Percentiles rank a stretch among this genome's conserved stretches.
Conservation (phyloP, 306 rosid genomes). For the Casuarina glauca region DNA sequence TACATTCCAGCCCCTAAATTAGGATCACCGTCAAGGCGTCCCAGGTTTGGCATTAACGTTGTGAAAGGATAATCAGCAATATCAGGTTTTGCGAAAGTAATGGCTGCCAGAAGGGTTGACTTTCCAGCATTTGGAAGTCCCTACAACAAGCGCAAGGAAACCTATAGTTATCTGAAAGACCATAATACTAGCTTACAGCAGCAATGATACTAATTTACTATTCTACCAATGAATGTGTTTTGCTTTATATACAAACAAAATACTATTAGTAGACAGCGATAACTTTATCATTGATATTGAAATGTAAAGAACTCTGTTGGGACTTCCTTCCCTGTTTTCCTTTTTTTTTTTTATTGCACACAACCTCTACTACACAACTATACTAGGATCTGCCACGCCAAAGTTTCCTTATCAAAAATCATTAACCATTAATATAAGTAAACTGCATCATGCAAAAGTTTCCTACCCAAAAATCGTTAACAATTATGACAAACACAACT, state of each 20-base stretch:
- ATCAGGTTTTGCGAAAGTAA: constrained; percentile 93
- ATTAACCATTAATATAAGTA: not conserved
- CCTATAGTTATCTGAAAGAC: constrained; percentile 25
- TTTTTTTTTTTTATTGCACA: not conserved
- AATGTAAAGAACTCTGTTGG: not conserved
- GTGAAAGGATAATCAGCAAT: constrained; percentile 97
- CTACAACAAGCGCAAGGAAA: constrained; percentile 43
- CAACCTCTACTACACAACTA: not conserved
- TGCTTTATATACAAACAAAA: not conserved
- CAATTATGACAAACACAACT: not conserved
- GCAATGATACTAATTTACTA: not conserved
- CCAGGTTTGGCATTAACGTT: constrained; percentile 96
- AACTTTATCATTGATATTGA: not conserved
- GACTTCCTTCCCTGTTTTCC: not conserved
- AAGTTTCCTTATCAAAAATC: not conserved
- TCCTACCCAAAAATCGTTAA: not conserved
- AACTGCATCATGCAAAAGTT: not conserved
- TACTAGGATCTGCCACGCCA: not conserved
- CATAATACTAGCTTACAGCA: not conserved
- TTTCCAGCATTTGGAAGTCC: constrained; percentile 99
- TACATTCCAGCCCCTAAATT: constrained; percentile 91
- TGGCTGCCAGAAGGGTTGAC: constrained; percentile 90
- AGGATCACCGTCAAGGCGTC: constrained; percentile 95
- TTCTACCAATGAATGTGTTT: not conserved
- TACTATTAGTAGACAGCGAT: not conserved